Percentiles rank a stretch among this genome's conserved stretches.
phyloP scores from a whole-genome alignment of 1,284 basidiomycete genomes.

The Papiliotrema nemorosa region DNA sequence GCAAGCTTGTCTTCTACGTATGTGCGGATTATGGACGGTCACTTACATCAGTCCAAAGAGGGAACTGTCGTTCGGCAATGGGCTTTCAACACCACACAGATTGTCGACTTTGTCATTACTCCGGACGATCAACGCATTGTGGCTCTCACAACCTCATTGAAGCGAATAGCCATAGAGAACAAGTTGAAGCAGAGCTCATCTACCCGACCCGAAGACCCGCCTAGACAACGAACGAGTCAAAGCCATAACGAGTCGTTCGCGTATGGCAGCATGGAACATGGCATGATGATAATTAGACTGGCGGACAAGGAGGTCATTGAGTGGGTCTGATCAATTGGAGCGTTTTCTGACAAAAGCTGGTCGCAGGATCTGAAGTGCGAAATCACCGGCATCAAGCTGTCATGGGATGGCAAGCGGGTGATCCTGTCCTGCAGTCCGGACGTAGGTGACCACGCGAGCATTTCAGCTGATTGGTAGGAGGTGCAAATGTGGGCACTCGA shows the following conservation, averaged over 20 bases:
- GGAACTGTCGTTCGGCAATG: constrained; percentile 69
- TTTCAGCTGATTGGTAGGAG: constrained; percentile 57
- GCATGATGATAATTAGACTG: constrained; percentile 32
- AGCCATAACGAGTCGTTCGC: constrained; percentile 8
- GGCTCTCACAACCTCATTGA: constrained; percentile 66
- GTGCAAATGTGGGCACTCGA: constrained; percentile 81
- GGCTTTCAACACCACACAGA: constrained; percentile 71
- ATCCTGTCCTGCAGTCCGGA: constrained; percentile 82
- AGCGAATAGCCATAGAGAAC: constrained; percentile 36
- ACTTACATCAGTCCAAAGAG: constrained; percentile 11
- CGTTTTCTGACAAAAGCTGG: constrained; percentile 10
- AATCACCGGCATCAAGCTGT: constrained; percentile 82
- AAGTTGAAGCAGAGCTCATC: constrained; percentile 41
- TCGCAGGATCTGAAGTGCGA: constrained; percentile 54
- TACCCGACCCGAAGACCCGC: constrained; percentile 15
- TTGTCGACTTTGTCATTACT: constrained; percentile 81
- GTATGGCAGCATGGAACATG: constrained; percentile 42
- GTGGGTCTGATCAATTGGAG: constrained; percentile 15
- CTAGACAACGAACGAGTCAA: neutral
- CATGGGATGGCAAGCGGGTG: constrained; percentile 78
- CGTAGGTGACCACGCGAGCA: constrained; percentile 51
- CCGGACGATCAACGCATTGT: constrained; percentile 80
- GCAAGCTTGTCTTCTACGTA: constrained; percentile 84
- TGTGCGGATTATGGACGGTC: constrained; percentile 25
- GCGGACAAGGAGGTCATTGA: constrained; percentile 37